Evolutionary conservation across 768 basidiomycete genomes (phyloP), one percentile per base, ranked within the genome.

Genomic region (Grammothele lineata): DNA sequence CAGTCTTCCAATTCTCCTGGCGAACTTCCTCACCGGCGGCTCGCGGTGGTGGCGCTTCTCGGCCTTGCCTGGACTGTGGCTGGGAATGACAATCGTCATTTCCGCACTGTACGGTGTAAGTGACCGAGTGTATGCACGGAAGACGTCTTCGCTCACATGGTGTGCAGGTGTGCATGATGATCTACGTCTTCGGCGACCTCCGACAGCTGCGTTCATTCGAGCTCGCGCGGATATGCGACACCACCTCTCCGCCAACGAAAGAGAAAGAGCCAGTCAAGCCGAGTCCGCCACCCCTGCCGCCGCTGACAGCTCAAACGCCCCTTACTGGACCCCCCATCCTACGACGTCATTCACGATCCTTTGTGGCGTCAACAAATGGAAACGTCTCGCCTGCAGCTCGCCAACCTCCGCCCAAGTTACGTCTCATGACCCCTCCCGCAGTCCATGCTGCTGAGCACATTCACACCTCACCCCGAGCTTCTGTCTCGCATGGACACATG

Each of bases 151-250:
- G 27, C 34, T 47, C 21, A 50, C 36, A 37, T 11, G 7, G 10
- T 0, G 10, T 26, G 5, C 26, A 65, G 75, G 61, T 76, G 10
- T 90, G 87, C 60, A 60, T 89, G 45, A 86, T 85, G 59, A 77
- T 90, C 5, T 90, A 88, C 59, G 59, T 89, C 24, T 87, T 89
- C 56, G 87, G 87, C 7, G 87, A 90, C 63, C 70, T 89, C 17
- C 72, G 87, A 7, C 87, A 90, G 57, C 72, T 90, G 17, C 80
- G 83, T 55, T 83, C 79, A 53, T 88, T 88, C 57, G 87, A 89
- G 61, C 78, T 90, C n/a, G 63, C 78, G 3, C 73, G 85, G 44
- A 34, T 50, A 17, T 43, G 40, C 9, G 43, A 37, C 14, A n/a
- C 18, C 43, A 40, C 14, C 37, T 18, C 22, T 19, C 36, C 22